phyloP scores from a whole-genome alignment of 2,329 filamentous ascomycete genomes.

The Aspergillus texensis region DNA sequence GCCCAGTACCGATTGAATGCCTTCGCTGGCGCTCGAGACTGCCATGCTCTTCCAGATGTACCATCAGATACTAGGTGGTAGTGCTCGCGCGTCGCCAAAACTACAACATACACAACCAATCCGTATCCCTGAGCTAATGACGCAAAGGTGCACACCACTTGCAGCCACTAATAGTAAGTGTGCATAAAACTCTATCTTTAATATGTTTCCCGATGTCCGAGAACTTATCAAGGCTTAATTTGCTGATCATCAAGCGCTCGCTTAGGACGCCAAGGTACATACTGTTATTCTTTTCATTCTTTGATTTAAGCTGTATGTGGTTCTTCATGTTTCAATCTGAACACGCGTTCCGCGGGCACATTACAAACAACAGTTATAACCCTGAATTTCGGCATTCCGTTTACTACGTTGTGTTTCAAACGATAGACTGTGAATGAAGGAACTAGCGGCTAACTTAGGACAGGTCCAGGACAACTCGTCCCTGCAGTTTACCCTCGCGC shows the following conservation, averaged over 20 bases:
- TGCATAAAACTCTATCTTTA: neutral
- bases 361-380: too few species aligned
- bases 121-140: too few species aligned
- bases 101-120: too few species aligned
- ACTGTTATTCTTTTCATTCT: neutral
- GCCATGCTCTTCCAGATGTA: too few species aligned
- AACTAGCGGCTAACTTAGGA: constrained; percentile 19
- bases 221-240: neutral
- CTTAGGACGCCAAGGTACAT: too few species aligned
- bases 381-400: neutral
- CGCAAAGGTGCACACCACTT: too few species aligned
- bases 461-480: constrained; percentile 53
- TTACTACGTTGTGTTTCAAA: neutral
- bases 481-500: constrained; percentile 47
- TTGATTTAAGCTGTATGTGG: neutral
- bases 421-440: neutral
- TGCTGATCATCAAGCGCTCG: neutral
- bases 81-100: too few species aligned
- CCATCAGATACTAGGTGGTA: too few species aligned
- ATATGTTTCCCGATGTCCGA: neutral
- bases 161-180: too few species aligned
- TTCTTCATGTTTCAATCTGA: neutral
- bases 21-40: too few species aligned
- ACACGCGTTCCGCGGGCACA: too few species aligned
- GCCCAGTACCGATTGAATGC: too few species aligned